Percentiles rank a stretch among this genome's conserved stretches.
These are phyloP conservation scores for Fraxinus sp. DNA, from an alignment of 305 asterid genomes.

Conservation along the genomic window DNA sequence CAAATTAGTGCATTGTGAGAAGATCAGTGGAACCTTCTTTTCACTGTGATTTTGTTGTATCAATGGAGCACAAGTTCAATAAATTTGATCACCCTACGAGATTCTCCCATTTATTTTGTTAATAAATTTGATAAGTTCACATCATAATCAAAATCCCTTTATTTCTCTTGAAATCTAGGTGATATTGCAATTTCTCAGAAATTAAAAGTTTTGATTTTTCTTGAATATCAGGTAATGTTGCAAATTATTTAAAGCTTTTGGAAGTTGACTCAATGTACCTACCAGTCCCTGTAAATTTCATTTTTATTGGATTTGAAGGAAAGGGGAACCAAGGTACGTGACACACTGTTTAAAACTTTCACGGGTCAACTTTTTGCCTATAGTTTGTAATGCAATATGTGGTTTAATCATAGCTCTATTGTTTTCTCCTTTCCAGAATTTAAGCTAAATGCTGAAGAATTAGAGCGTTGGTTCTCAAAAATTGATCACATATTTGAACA, in stretches of 20 bases:
- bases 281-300: constrained; percentile 89
- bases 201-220: constrained; percentile 18
- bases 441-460: constrained; percentile 74
- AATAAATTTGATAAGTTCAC: background rate
- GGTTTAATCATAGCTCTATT: constrained; percentile 13
- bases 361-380: background rate
- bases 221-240: constrained; percentile 70
- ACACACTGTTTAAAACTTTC: constrained; percentile 18
- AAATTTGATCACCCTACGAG: background rate
- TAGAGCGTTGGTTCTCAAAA: constrained; percentile 97
- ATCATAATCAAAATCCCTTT: constrained; percentile 15
- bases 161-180: constrained; percentile 5
- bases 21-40: constrained; percentile 12
- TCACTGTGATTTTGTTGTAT: background rate
- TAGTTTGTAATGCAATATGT: constrained; percentile 18
- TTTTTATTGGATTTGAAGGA: constrained; percentile 97
- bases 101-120: background rate
- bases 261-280: constrained; percentile 88
- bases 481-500: constrained; percentile 96
- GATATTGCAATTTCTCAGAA: constrained; percentile 3
- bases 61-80: background rate
- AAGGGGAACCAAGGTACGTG: constrained; percentile 81
- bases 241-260: constrained; percentile 80
- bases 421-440: constrained; percentile 51
- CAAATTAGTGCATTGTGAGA: background rate